phyloP scores from a whole-genome alignment of 179 eudicot species.

The Dionaea muscipula region DNA sequence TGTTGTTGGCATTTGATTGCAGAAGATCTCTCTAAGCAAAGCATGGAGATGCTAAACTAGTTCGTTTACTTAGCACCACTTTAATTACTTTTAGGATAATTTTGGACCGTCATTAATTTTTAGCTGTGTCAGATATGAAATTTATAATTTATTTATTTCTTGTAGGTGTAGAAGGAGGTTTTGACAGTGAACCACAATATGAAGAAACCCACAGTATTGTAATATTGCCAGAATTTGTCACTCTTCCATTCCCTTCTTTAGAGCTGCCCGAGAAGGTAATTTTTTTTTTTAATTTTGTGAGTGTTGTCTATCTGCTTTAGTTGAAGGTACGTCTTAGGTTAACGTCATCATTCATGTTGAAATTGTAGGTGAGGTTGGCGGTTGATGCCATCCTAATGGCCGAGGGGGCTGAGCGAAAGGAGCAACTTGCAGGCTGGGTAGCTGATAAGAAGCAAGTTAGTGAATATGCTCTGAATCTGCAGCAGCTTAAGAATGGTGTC shows the following conservation, averaged over 20 bases:
- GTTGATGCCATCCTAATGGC: constrained; percentile 70
- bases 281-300: not conserved
- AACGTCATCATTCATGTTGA: constrained; percentile 2
- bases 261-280: constrained; percentile 91
- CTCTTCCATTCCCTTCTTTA: constrained; percentile 80
- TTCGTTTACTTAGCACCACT: too few species aligned
- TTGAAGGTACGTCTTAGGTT: not conserved
- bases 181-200: constrained; percentile 72
- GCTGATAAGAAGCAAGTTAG: constrained; percentile 77
- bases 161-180: constrained; percentile 84
- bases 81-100: too few species aligned
- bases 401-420: constrained; percentile 83
- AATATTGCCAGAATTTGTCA: constrained; percentile 57
- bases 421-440: constrained; percentile 82
- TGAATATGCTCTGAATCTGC: constrained; percentile 54
- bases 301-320: not conserved
- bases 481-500: constrained; percentile 62
- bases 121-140: too few species aligned
- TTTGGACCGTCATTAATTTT: too few species aligned
- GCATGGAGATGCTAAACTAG: too few species aligned
- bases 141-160: not conserved
- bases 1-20: too few species aligned
- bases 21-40: too few species aligned
- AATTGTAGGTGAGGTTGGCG: constrained; percentile 72
- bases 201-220: constrained; percentile 58